These are phyloP conservation scores for Schizothecium vesticola DNA, from an alignment of 495 filamentous ascomycete genomes.

Conservation along the genomic window DNA sequence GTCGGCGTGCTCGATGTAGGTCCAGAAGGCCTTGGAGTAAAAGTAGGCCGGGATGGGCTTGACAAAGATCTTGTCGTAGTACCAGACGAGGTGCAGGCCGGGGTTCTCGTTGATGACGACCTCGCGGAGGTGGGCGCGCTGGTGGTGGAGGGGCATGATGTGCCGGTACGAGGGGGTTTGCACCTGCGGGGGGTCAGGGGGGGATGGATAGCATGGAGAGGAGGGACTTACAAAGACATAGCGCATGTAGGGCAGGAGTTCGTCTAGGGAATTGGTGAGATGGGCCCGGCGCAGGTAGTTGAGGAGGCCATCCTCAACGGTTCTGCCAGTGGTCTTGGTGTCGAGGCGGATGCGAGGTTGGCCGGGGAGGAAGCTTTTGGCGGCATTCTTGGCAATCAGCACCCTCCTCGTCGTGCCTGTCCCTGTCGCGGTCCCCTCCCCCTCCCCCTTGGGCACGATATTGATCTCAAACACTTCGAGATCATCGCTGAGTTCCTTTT, in stretches of 20 bases:
- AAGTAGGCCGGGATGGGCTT: conserved; percentile 55
- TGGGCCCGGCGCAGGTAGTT: conserved; percentile 18
- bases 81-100: conserved; percentile 54
- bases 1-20: conserved; percentile 19
- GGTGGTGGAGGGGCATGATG: conserved; percentile 26
- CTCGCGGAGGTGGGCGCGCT: conserved; percentile 22
- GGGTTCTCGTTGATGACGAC: conserved; percentile 38
- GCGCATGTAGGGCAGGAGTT: conserved; percentile 23
- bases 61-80: conserved; percentile 45
- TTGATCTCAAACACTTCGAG: conserved; percentile 11
- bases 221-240: conserved; percentile 21
- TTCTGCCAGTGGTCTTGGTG: background rate
- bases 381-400: conserved; percentile 1
- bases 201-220: background rate
- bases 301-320: conserved; percentile 3
- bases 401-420: background rate
- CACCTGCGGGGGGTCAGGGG: background rate
- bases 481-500: conserved; percentile 11
- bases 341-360: conserved; percentile 23
- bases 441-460: background rate
- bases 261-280: conserved; percentile 16
- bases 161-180: conserved; percentile 27
- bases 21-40: conserved; percentile 43
- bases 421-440: background rate
- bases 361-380: conserved; percentile 20